Percentiles rank a stretch among this genome's conserved stretches.
phyloP scores from a whole-genome alignment of 768 basidiomycete genomes.

The Neoboletus subvelutipes region DNA sequence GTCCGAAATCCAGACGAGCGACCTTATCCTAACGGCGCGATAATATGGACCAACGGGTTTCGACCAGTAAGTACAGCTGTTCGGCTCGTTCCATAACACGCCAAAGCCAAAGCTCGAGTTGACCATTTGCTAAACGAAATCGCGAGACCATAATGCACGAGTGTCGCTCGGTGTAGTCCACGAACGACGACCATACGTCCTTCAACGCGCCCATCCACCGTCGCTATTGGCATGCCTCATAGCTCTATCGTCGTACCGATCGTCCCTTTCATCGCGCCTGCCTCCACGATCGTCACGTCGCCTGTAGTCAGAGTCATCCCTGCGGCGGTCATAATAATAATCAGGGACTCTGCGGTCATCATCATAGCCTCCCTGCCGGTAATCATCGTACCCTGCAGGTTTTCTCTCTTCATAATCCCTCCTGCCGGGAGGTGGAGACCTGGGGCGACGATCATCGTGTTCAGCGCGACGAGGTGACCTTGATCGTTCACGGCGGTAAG shows the following conservation, averaged over 20 bases:
- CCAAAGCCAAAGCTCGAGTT: constrained; percentile 38
- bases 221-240: constrained; percentile 76
- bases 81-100: constrained; percentile 38
- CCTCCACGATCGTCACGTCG: constrained; percentile 65
- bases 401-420: constrained; percentile 84
- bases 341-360: constrained; percentile 83
- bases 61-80: constrained; percentile 41
- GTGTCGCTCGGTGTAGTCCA: constrained; percentile 32
- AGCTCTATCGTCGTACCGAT: constrained; percentile 73
- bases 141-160: constrained; percentile 40
- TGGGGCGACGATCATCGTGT: constrained; percentile 75
- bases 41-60: constrained; percentile 37
- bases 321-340: constrained; percentile 85
- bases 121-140: constrained; percentile 52
- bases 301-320: constrained; percentile 65
- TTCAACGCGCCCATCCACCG: constrained; percentile 74
- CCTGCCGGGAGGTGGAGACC: constrained; percentile 72
- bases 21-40: constrained; percentile 33
- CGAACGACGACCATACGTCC: constrained; percentile 37
- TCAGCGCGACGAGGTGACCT: constrained; percentile 77
- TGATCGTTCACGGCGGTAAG: constrained; percentile 75
- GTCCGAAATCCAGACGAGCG: constrained; percentile 29
- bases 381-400: constrained; percentile 92
- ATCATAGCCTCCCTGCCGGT: constrained; percentile 75
- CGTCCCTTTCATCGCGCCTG: constrained; percentile 83